Evolutionary conservation across 192 early-diverging fungal species (phyloP), one percentile per base, ranked within the genome.

Genomic region (Lobosporangium transversale): DNA sequence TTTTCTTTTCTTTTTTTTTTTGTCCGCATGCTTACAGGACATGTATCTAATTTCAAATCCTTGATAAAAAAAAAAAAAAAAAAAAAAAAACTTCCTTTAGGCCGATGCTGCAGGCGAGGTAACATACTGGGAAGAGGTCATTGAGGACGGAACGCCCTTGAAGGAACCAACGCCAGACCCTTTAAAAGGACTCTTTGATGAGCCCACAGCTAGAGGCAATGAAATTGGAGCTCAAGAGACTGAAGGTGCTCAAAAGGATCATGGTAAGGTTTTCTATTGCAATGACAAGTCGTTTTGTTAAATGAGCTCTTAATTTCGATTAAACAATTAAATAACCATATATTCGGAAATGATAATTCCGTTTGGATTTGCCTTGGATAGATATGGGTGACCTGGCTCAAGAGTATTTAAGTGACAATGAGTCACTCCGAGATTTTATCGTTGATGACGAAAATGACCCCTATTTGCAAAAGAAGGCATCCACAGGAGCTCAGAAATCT

Each of bases 391-490:
- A 84, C 11, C 70, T 66, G 31, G 80, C 70, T 15, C 58, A 37
- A 10, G 74, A 68, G 10, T 60, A 62, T 42, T 51, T 61, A 53
- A 71, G 84, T 24, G 84, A 79, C 18, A 86, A 78, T 15, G 90
- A 88, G 10, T 89, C 79, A n/a, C 49, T 90, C 44, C 84, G 93
- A 52, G 90, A 95, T 58, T 97, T 97, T 88, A 89, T 97, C 0
- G 92, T 90, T 0, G 94, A 96, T 68, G 96, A 97, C 70, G 93
- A 95, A 56, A 92, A 89, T 15, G 89, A 78, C 15, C 91, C 89
- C 5, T 94, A 95, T 66, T 75, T 84, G 12, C 84, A 84, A 18
- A 60, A 60, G 43, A 59, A 61, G 53, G 48, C 61, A 0, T 40
- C 42, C 4, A 0, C 20, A 21, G 36, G 17, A 27, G 24, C 42